Base-by-base conservation (phyloP, 768 basidiomycete genomes). In the Calvatia gigantea region DNA sequence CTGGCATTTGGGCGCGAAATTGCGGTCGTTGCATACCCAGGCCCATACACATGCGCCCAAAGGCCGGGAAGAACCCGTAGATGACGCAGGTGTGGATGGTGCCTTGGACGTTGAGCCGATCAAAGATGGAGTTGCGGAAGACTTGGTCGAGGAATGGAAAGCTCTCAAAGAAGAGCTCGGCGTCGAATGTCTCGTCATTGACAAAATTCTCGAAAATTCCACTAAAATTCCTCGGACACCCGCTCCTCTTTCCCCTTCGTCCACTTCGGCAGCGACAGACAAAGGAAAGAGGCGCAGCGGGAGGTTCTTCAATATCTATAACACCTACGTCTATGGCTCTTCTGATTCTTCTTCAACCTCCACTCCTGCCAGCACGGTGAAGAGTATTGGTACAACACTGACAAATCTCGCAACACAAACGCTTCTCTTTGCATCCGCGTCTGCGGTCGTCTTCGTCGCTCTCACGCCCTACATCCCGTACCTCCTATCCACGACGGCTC, bases 261-360 rank as follows among this genome's bases (percentile, higher is more conserved):
- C 60, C 7, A 19, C 62, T 3, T 51, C 60, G 7, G 61, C 37
- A 51, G 56, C 59, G 45, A 59, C 49, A 28, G 56, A 57, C 49
- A 63, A 64, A 35, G 52, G 52, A 23, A 62, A 65, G 35, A 63
- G 69, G 14, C 72, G 77, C 11, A 71, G 74, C 44, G 77, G 75
- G 46, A 77, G 84, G 47, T 91, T 92, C 67, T 92, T 89, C 73
- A 92, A 91, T 69, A 89, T 92, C 65, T 91, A 92, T 69, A 92
- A 92, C 69, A 91, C 89, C 6, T 81, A 81, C 51, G 73, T 82
- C 31, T 81, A 76, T 51, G 74, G 69, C 17, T 52, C 65, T 17
- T 61, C 68, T 7, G 74, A 68, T 19, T 51, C 65, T 17, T 68
- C 72, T 21, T 64, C 66, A 15, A 72, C 62, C 61, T 69, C 59